Evolutionary conservation across 495 filamentous ascomycete species (phyloP).

Genomic region (Penicillium cinerascens): DNA sequence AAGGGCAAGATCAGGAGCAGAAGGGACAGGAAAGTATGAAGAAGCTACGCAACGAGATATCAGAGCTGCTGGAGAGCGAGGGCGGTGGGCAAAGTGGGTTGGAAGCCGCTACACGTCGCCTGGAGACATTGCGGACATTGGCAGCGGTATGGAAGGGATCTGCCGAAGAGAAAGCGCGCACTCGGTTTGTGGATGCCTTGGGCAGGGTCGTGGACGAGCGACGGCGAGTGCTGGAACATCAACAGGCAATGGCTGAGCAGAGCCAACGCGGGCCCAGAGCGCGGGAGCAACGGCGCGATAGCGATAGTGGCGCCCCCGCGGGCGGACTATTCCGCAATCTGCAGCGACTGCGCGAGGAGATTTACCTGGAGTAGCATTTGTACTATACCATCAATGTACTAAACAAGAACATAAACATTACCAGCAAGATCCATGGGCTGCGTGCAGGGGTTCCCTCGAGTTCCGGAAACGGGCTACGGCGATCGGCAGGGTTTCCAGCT

Average conservation of each 20-base stretch:
- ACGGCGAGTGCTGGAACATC: conserved; percentile 53
- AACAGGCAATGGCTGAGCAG: conserved; percentile 46
- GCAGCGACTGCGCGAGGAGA: conserved; percentile 72
- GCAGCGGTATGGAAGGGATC: conserved; percentile 87
- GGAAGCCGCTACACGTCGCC: conserved; percentile 64
- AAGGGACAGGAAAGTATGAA: conserved; percentile 72
- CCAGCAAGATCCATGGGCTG: background rate
- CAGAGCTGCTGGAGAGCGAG: conserved; percentile 56
- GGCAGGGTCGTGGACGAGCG: conserved; percentile 55
- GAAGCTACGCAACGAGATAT: conserved; percentile 67
- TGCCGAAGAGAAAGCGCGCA: conserved; percentile 82
- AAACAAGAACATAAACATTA: background rate
- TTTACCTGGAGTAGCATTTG: conserved; percentile 50
- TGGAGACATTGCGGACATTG: conserved; percentile 70
- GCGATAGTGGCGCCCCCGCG: conserved; percentile 48
- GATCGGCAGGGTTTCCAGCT: conserved; percentile 13
- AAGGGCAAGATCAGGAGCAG: conserved; percentile 64
- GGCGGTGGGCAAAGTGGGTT: conserved; percentile 41
- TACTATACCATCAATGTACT: background rate
- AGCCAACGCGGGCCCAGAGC: conserved; percentile 22
- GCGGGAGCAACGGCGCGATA: conserved; percentile 30
- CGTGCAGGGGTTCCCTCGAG: background rate
- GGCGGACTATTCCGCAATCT: conserved; percentile 79
- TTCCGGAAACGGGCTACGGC: conserved; percentile 15
- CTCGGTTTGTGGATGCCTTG: conserved; percentile 75